Evolutionary conservation across 1,284 basidiomycete species (phyloP).

Genomic region (Cryptococcus sp.): DNA sequence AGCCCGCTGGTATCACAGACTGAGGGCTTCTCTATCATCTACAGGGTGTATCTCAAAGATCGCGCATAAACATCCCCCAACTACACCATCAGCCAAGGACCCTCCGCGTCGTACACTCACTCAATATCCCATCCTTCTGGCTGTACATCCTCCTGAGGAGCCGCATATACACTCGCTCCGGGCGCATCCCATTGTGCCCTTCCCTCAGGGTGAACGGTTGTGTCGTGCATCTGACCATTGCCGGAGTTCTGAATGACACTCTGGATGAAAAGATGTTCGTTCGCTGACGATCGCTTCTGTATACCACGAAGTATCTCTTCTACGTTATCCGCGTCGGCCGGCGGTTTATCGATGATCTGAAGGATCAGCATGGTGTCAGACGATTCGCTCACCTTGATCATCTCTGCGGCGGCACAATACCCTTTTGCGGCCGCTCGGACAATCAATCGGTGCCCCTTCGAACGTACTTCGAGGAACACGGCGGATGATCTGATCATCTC

Average conservation of each 20-base stretch:
- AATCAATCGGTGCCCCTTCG: not conserved
- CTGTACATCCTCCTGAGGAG: too few species aligned
- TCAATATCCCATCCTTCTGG: too few species aligned
- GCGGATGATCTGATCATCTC: slow-evolving; percentile 5
- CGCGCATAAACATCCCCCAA: slow-evolving; percentile 1
- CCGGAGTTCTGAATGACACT: not conserved
- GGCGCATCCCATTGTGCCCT: too few species aligned
- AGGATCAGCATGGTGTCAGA: not conserved
- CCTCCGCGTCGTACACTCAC: too few species aligned
- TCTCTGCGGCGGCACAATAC: slow-evolving; percentile 7
- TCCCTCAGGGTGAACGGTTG: not conserved
- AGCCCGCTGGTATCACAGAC: too few species aligned
- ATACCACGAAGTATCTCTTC: slow-evolving; percentile 10
- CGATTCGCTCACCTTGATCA: slow-evolving; percentile 10
- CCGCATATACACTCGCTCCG: too few species aligned
- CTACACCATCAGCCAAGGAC: not conserved
- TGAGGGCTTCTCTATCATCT: not conserved
- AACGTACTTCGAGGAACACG: slow-evolving; percentile 1
- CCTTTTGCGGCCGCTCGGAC: slow-evolving; percentile 6
- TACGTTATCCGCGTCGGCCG: slow-evolving; percentile 5
- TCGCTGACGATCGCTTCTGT: not conserved
- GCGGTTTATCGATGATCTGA: slow-evolving; percentile 13
- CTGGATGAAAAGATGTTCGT: not conserved
- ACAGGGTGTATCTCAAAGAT: not conserved
- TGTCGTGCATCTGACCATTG: not conserved